phyloP scores from a whole-genome alignment of 2,329 filamentous ascomycete genomes.

The Ilyonectria sp. region DNA sequence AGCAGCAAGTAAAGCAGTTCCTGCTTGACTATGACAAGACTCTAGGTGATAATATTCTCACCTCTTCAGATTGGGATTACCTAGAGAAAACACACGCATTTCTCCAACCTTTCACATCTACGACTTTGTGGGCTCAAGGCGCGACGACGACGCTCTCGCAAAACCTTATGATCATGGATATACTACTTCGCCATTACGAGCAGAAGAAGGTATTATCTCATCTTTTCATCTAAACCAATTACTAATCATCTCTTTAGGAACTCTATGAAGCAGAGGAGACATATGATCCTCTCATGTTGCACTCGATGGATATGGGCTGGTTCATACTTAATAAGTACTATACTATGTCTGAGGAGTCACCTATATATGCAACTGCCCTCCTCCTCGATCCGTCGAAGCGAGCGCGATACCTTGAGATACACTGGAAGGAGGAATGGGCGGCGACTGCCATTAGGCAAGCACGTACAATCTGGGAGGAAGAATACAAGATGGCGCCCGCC shows the following conservation, averaged over 20 bases:
- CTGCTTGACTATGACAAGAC: conserved; percentile 6
- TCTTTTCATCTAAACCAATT: background rate
- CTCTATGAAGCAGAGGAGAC: background rate
- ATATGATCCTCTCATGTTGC: background rate
- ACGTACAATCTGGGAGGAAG: background rate
- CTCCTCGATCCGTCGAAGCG: background rate
- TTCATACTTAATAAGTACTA: conserved; percentile 34
- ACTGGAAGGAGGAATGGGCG: too few species aligned
- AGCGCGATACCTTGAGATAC: too few species aligned
- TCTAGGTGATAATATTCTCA: conserved; percentile 8
- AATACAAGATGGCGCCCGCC: conserved; percentile 1
- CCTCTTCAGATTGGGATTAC: background rate
- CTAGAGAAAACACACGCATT: background rate
- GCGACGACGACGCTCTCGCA: background rate
- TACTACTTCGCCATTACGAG: background rate
- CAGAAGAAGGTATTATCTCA: background rate
- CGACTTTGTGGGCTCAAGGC: conserved; percentile 1
- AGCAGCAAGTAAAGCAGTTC: conserved; percentile 2
- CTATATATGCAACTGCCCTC: conserved; percentile 30
- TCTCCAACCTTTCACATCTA: conserved; percentile 1
- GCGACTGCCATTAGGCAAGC: too few species aligned
- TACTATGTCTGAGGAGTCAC: conserved; percentile 22
- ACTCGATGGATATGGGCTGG: background rate
- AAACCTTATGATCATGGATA: conserved; percentile 2
- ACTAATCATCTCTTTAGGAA: background rate